Conservation (phyloP, 495 filamentous ascomycete species). For the Daldinia bambusicola region DNA sequence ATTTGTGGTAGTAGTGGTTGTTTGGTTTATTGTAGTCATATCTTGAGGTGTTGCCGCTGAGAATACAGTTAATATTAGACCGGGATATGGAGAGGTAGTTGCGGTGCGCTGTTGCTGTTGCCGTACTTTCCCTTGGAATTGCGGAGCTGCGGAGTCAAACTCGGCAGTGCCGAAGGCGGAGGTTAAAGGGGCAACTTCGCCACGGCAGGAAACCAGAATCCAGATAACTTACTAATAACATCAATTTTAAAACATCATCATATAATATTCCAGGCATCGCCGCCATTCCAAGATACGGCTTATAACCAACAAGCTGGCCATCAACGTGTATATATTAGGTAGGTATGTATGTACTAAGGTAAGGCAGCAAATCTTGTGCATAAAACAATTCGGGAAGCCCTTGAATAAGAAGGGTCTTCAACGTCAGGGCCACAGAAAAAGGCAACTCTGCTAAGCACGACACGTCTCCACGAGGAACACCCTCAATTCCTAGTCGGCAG, state of each 20-base stretch:
- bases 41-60: not conserved
- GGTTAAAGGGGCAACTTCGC: not conserved
- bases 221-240: not conserved
- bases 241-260: no score
- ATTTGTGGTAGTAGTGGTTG: not conserved
- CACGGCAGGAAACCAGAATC: not conserved
- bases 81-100: not conserved
- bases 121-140: not conserved
- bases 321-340: not conserved
- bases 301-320: not conserved
- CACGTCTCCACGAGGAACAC: slow-evolving; percentile 2
- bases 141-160: not conserved
- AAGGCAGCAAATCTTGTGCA: not conserved
- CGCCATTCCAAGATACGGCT: not conserved
- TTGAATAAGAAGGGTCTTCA: not conserved
- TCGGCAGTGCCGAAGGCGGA: not conserved
- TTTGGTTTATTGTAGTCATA: not conserved
- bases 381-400: not conserved
- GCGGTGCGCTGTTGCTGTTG: not conserved
- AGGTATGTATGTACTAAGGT: no score
- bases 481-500: not conserved
- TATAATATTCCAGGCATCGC: not conserved
- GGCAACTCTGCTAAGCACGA: not conserved
- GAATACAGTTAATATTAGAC: not conserved
- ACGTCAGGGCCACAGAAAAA: slow-evolving; percentile 1